Conservation (phyloP, 768 basidiomycete genomes). For the Agaricus sinodeliciosus region DNA sequence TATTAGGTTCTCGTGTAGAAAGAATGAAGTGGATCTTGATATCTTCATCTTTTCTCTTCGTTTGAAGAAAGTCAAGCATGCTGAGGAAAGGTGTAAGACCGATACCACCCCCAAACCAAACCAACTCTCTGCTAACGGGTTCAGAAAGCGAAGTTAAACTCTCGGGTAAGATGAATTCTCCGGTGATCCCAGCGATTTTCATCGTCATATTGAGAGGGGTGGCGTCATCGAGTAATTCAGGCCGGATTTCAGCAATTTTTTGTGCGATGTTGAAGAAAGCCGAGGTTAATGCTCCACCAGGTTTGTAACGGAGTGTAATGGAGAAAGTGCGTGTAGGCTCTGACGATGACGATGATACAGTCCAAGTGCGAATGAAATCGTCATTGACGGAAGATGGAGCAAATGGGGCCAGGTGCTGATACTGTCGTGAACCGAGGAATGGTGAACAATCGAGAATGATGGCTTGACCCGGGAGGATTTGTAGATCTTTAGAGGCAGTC, state of each 20-base stretch:
- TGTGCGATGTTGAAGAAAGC: slow-evolving; percentile 44
- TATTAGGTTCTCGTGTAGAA: slow-evolving; percentile 48
- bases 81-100: slow-evolving; percentile 60
- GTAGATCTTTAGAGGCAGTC: slow-evolving; percentile 25
- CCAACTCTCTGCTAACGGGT: slow-evolving; percentile 21
- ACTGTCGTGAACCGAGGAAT: slow-evolving; percentile 39
- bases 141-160: not conserved
- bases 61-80: slow-evolving; percentile 30
- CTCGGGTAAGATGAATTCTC: slow-evolving; percentile 36
- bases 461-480: slow-evolving; percentile 42
- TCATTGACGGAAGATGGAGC: slow-evolving; percentile 39
- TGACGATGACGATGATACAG: slow-evolving; percentile 35
- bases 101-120: slow-evolving; percentile 64
- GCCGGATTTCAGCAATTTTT: slow-evolving; percentile 31
- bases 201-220: slow-evolving; percentile 32
- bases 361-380: slow-evolving; percentile 56
- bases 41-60: slow-evolving; percentile 1
- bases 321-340: slow-evolving; percentile 23
- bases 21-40: slow-evolving; percentile 41
- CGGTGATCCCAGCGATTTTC: slow-evolving; percentile 45
- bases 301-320: slow-evolving; percentile 51
- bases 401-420: slow-evolving; percentile 45
- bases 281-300: slow-evolving; percentile 48
- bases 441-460: slow-evolving; percentile 47
- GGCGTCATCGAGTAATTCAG: slow-evolving; percentile 34